Conservation (phyloP, 2,329 filamentous ascomycete species). For the Pestalotiopsis sp. region DNA sequence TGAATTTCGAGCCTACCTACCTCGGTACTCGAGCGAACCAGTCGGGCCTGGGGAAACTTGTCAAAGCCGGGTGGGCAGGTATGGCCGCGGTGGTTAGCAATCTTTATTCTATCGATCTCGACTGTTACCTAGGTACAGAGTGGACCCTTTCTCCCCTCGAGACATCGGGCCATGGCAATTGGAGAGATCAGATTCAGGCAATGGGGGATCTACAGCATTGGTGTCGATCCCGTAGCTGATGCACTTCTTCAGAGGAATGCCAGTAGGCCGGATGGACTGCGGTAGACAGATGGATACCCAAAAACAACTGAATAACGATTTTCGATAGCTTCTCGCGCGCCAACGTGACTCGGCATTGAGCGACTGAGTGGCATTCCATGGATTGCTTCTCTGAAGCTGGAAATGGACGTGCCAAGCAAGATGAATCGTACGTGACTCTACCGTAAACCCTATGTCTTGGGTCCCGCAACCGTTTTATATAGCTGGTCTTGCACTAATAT, state of each 20-base stretch:
- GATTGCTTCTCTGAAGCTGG: too few relatives aligned
- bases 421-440: too few relatives aligned
- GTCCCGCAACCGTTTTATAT: too few relatives aligned
- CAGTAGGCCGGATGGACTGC: neutral
- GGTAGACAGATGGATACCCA: slow-evolving; percentile 9
- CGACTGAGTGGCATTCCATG: neutral
- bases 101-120: neutral
- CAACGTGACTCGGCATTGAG: neutral
- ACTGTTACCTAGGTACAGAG: neutral
- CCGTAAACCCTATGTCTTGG: too few relatives aligned
- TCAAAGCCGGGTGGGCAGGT: neutral
- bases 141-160: neutral
- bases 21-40: neutral
- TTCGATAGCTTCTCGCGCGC: neutral
- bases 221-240: neutral
- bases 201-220: neutral
- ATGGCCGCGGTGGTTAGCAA: neutral
- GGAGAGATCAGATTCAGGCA: neutral
- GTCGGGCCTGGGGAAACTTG: neutral
- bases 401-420: too few relatives aligned
- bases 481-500: too few relatives aligned
- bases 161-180: neutral
- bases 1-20: neutral
- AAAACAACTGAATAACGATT: slow-evolving; percentile 6
- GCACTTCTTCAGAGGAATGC: neutral